Base-by-base conservation (phyloP, 1,284 basidiomycete species). In the Cystobasidium slooffiae region DNA sequence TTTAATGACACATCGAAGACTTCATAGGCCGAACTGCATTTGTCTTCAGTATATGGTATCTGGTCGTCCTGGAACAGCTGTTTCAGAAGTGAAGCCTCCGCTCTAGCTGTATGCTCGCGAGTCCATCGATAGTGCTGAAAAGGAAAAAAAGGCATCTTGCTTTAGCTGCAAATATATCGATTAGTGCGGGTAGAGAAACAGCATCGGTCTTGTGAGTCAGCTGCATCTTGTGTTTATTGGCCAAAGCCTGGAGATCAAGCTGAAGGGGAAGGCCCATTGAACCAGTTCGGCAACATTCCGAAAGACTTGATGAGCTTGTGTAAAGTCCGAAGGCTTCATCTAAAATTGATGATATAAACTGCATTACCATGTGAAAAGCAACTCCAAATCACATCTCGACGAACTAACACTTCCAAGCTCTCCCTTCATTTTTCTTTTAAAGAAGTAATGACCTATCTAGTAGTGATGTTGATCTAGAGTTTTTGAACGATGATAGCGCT, bases 401-500 rank as follows among this genome's bases (percentile, higher is more conserved):
- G 31, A 16, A 51, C 47, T 51, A 20, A 51, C 20, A 20, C 20
- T 20, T 20, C 47, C 14, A 51, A 16, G 47, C 20, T 51, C 6
- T 51, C 47, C 47, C 47, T 51, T 16, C 47, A 51, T 51, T 51
- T 16, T 6, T 51, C 20, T 51, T 20, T 51, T 14, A 51, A 51
- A 51, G 47, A 20, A 51, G 20, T 51, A 51, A 31, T 31, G 16
- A 51, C 47, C 47, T 51, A 3, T 51, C 16, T 20, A 51, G 22
- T 31, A 14, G 20, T 62, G 37, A 24, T 56, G 3, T 6, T 18
- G 12, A 12, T 47, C 44, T 74, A 95, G 81, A 96, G 82, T 81
- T 89, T 91, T 85, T 96, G 93, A 77, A 97, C 87, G 77, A 97
- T 87, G 79, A 97, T 86, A 56, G 94, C 92, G 69, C 93, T 93